Conservation (phyloP, 2,329 filamentous ascomycete genomes). For the Colletotrichum filicis region DNA sequence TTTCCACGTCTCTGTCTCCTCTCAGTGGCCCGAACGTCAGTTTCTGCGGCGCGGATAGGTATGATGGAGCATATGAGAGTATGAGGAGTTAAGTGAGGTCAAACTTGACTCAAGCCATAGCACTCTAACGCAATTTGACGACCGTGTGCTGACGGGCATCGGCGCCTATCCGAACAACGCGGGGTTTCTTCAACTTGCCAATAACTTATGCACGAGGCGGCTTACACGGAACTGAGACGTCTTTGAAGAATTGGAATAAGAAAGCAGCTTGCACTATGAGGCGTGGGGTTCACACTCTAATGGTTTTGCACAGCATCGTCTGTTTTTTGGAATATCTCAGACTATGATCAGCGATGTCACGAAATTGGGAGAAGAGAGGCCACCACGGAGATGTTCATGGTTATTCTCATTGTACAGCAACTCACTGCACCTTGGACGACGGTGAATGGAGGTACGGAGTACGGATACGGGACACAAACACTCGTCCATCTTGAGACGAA, state of each 20-base stretch:
- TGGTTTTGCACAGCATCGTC: not conserved
- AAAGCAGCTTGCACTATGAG: not conserved
- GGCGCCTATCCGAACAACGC: not conserved
- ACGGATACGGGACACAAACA: not conserved
- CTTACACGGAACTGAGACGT: not conserved
- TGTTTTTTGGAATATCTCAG: not conserved
- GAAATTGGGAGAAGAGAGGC: not conserved
- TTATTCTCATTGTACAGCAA: not conserved
- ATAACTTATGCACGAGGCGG: not conserved
- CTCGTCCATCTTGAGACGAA: not conserved
- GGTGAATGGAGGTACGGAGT: not conserved
- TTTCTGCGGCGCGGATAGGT: slow-evolving; percentile 4
- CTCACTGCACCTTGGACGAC: not conserved
- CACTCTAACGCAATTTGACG: not conserved
- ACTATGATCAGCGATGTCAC: not conserved
- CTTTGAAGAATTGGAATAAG: not conserved
- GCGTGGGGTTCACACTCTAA: not conserved
- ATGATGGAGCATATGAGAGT: not conserved
- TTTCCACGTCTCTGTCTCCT: slow-evolving; percentile 15
- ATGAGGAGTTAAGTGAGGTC: slow-evolving; percentile 22
- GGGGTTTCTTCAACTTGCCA: not conserved
- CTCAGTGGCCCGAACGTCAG: slow-evolving; percentile 6
- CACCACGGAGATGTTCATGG: not conserved
- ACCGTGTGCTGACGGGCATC: slow-evolving; percentile 8
- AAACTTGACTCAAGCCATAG: slow-evolving; percentile 28